Evolutionary conservation across 1,139 yeast species (phyloP).

Genomic region (Groenewaldozyma sp.): DNA sequence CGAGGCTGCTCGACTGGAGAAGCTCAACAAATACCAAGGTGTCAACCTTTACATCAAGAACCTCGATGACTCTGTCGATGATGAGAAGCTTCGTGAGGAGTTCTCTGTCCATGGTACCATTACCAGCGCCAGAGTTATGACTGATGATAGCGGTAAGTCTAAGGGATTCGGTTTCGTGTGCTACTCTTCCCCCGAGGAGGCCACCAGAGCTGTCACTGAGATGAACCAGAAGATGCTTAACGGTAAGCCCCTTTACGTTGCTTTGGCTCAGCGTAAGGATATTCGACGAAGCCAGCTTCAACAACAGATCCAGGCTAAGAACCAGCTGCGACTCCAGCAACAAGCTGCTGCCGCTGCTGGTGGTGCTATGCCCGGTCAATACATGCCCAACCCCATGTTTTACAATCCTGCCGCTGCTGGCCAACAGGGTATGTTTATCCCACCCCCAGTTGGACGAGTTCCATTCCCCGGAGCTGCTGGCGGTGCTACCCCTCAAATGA

Average conservation of each 20-base stretch:
- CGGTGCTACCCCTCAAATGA: slow-evolving; percentile 74
- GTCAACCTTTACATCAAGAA: slow-evolving; percentile 95
- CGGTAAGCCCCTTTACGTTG: slow-evolving; percentile 96
- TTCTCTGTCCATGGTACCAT: slow-evolving; percentile 90
- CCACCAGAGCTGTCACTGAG: slow-evolving; percentile 96
- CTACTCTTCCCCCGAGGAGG: slow-evolving; percentile 97
- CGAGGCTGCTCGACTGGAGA: slow-evolving; percentile 89
- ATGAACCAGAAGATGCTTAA: slow-evolving; percentile 96
- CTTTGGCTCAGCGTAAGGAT: slow-evolving; percentile 98
- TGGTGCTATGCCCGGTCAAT: slow-evolving; percentile 82
- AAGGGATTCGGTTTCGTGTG: slow-evolving; percentile 99
- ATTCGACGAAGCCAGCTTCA: slow-evolving; percentile 95
- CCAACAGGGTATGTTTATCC: slow-evolving; percentile 74
- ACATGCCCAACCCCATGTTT: slow-evolving; percentile 84
- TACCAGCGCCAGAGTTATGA: slow-evolving; percentile 95
- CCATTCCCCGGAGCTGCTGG: slow-evolving; percentile 56
- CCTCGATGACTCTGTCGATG: slow-evolving; percentile 88
- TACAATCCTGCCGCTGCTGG: slow-evolving; percentile 58
- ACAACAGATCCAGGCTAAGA: slow-evolving; percentile 97
- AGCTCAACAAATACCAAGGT: slow-evolving; percentile 92
- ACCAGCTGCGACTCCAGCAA: slow-evolving; percentile 97
- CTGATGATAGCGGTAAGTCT: slow-evolving; percentile 88
- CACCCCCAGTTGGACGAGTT: slow-evolving; percentile 57
- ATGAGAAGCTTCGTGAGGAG: slow-evolving; percentile 86
- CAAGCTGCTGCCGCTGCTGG: slow-evolving; percentile 56